These are phyloP conservation scores for Epichloe uncinata DNA, from an alignment of 2,329 filamentous ascomycete species.

Conservation along the genomic window DNA sequence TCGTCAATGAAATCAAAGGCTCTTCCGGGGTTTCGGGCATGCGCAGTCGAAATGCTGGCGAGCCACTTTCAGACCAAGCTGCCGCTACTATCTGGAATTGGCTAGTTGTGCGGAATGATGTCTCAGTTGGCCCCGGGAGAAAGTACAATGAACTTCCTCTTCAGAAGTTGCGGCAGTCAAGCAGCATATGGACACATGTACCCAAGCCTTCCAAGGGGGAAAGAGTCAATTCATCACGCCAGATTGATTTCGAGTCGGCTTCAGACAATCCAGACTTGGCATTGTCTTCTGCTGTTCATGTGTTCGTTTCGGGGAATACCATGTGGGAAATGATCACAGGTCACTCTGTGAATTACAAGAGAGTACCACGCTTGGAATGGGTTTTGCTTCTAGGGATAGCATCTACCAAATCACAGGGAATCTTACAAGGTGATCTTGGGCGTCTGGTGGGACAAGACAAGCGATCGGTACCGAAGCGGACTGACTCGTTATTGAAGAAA, in stretches of 20 bases:
- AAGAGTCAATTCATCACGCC: background rate
- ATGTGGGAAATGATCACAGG: constrained; percentile 48
- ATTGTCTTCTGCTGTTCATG: constrained; percentile 8
- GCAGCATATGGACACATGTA: background rate
- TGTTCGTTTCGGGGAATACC: constrained; percentile 40
- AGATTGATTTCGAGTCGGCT: background rate
- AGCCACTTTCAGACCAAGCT: constrained; percentile 13
- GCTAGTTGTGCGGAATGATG: constrained; percentile 21
- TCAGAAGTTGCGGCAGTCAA: constrained; percentile 13
- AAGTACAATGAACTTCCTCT: constrained; percentile 27
- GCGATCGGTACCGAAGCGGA: constrained; percentile 47
- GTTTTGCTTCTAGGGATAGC: constrained; percentile 44
- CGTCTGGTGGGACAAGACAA: constrained; percentile 48
- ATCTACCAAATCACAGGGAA: constrained; percentile 38
- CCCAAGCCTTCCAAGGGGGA: background rate
- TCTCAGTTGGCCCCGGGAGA: constrained; percentile 21
- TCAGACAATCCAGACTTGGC: background rate
- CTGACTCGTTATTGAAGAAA: constrained; percentile 43
- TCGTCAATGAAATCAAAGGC: constrained; percentile 19
- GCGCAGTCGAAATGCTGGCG: constrained; percentile 4
- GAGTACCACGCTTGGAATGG: constrained; percentile 46
- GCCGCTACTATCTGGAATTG: constrained; percentile 23
- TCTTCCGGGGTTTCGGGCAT: constrained; percentile 10
- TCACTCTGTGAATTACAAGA: constrained; percentile 44
- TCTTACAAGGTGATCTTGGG: constrained; percentile 47